A percentile compares a stretch with the other conserved stretches of the same genome.
Evolutionary conservation across 352 stramenopile species (phyloP).

Genomic region (Blastocystis sp.): DNA sequence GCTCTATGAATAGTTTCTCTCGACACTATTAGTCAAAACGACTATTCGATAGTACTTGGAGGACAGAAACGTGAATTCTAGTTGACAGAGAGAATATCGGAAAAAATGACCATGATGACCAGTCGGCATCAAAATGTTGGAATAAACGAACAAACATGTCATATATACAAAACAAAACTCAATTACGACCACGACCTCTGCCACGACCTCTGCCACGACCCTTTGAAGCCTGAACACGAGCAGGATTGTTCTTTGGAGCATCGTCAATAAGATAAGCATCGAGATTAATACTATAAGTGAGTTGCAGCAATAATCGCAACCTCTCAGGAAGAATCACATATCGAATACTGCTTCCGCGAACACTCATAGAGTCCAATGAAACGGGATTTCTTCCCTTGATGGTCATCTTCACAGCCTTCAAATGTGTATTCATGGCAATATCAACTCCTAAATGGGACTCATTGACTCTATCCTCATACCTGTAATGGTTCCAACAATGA

Average conservation of each 20-base stretch:
- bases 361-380: conserved; percentile 88
- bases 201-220: conserved; percentile 74
- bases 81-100: neutral
- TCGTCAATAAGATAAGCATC: conserved; percentile 96
- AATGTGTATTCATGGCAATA: conserved; percentile 98
- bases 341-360: conserved; percentile 94
- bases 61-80: neutral
- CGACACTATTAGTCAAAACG: neutral
- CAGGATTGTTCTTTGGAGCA: conserved; percentile 85
- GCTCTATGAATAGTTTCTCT: neutral
- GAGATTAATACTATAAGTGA: conserved; percentile 84
- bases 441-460: conserved; percentile 78
- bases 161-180: conserved; percentile 30
- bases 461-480: conserved; percentile 67
- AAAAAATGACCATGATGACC: neutral
- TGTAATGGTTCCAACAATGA: conserved; percentile 91
- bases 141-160: neutral
- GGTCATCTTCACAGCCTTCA: conserved; percentile 94
- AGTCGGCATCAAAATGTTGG: neutral
- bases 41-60: no score
- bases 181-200: conserved; percentile 64
- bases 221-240: conserved; percentile 69
- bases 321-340: conserved; percentile 83
- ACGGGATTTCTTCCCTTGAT: conserved; percentile 93
- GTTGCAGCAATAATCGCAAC: neutral